phyloP scores from a whole-genome alignment of 1,139 yeast species.

The Saccharomyces hybrid region DNA sequence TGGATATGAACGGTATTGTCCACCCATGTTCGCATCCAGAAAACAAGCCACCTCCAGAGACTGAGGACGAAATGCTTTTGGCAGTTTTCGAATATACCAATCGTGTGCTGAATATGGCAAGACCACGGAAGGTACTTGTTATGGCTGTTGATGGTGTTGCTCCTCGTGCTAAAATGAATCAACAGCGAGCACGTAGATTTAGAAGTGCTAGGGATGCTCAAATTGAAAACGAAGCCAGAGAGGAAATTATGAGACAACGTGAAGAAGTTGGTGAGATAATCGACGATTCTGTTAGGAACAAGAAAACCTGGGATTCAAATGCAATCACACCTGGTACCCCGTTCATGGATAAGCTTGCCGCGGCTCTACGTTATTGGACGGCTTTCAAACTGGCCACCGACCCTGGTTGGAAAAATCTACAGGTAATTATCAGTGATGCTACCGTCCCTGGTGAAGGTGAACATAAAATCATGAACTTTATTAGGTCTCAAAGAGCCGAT shows the following conservation, averaged over 20 bases:
- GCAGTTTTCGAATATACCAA: constrained; percentile 88
- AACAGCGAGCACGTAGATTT: constrained; percentile 92
- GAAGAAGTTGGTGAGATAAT: constrained; percentile 53
- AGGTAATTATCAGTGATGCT: constrained; percentile 85
- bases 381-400: constrained; percentile 81
- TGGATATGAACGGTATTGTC: constrained; percentile 96
- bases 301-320: constrained; percentile 74
- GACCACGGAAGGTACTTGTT: constrained; percentile 86
- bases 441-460: constrained; percentile 99
- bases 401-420: constrained; percentile 83
- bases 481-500: constrained; percentile 77
- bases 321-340: constrained; percentile 99
- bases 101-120: constrained; percentile 82
- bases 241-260: constrained; percentile 44
- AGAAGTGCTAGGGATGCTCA: constrained; percentile 92
- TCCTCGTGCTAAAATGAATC: constrained; percentile 98
- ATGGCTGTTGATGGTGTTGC: constrained; percentile 99
- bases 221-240: constrained; percentile 55
- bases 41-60: constrained; percentile 85
- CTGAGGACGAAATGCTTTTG: constrained; percentile 91
- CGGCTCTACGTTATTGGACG: constrained; percentile 80
- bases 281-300: constrained; percentile 50
- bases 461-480: constrained; percentile 93
- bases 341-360: constrained; percentile 85
- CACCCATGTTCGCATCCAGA: constrained; percentile 98